Evolutionary conservation across 371 early-diverging fungal species (phyloP).

Genomic region (Mortierella sp.): DNA sequence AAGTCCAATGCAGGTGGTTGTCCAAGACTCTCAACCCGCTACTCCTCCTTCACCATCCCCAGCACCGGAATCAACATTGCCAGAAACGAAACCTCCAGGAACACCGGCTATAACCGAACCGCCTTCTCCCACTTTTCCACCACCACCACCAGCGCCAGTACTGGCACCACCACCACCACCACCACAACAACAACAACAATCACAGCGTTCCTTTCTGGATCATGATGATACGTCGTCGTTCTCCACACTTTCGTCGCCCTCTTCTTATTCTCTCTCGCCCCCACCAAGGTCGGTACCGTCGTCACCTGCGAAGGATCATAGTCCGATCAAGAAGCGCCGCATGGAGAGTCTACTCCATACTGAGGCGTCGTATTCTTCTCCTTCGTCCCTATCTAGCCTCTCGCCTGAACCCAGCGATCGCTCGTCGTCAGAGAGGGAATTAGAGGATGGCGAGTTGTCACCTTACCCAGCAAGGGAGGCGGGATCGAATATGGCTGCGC

Average conservation of each 20-base stretch:
- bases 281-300: constrained; percentile 29
- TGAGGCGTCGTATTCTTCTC: constrained; percentile 30
- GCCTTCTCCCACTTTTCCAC: neutral
- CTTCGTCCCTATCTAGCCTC: constrained; percentile 33
- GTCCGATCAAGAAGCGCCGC: constrained; percentile 33
- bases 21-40: neutral
- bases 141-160: constrained; percentile 18
- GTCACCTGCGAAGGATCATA: constrained; percentile 15
- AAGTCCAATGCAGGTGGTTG: neutral
- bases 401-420: constrained; percentile 29
- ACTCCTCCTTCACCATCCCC: neutral
- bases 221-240: constrained; percentile 44
- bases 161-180: constrained; percentile 13
- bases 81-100: neutral
- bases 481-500: neutral
- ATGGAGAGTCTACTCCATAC: constrained; percentile 22
- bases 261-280: constrained; percentile 35
- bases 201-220: constrained; percentile 27
- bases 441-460: neutral
- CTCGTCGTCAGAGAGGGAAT: constrained; percentile 23
- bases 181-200: constrained; percentile 20
- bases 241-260: constrained; percentile 50
- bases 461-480: constrained; percentile 1
- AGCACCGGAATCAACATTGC: neutral
- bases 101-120: neutral